Conservation (phyloP, 768 basidiomycete species). For the Russula dissimulans region DNA sequence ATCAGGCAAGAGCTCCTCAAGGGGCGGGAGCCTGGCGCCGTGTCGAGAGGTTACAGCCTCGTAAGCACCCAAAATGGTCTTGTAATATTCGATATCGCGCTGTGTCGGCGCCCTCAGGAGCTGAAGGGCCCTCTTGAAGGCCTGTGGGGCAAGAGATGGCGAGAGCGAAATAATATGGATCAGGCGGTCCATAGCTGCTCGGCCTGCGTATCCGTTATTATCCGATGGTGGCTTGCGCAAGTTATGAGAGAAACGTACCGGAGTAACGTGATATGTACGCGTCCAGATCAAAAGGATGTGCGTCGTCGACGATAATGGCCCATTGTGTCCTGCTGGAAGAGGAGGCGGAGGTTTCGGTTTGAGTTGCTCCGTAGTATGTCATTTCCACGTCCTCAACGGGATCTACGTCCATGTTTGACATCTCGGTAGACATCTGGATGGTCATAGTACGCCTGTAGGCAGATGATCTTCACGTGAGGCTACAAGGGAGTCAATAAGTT, state of each 20-base stretch:
- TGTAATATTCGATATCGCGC: constrained; percentile 58
- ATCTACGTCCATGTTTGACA: constrained; percentile 20
- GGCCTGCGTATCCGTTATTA: constrained; percentile 37
- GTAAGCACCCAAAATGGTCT: constrained; percentile 43
- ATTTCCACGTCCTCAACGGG: constrained; percentile 14
- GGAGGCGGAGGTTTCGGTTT: constrained; percentile 7
- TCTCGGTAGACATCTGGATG: background rate
- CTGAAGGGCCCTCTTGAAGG: constrained; percentile 55
- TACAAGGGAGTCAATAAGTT: background rate
- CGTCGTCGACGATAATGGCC: constrained; percentile 46
- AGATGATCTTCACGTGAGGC: background rate
- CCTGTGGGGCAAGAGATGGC: constrained; percentile 63
- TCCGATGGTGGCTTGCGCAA: background rate
- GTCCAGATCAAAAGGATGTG: constrained; percentile 84
- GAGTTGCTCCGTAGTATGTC: background rate
- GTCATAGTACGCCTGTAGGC: background rate
- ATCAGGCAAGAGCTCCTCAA: constrained; percentile 45
- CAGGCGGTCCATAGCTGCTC: constrained; percentile 66
- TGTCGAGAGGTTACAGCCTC: constrained; percentile 32
- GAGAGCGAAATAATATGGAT: constrained; percentile 55
- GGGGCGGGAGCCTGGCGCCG: constrained; percentile 36
- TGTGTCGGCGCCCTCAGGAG: constrained; percentile 46
- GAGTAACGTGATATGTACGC: constrained; percentile 67
- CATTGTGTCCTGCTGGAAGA: constrained; percentile 3
- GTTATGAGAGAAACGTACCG: constrained; percentile 35